These are phyloP conservation scores for Arthrocladium fulminans DNA, from an alignment of 2,329 filamentous ascomycete species.

Conservation along the genomic window DNA sequence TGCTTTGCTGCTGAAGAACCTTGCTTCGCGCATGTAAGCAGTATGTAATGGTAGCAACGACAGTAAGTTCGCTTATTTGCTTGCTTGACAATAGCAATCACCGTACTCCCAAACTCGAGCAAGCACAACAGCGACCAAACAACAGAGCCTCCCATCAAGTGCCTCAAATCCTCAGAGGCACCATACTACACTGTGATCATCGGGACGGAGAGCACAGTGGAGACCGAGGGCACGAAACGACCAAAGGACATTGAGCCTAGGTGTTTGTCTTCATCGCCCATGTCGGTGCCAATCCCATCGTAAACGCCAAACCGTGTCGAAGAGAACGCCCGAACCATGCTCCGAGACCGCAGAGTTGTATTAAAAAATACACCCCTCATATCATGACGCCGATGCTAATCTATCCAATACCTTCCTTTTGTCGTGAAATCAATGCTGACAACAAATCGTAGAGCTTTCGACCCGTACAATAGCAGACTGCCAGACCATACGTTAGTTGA, in stretches of 20 bases:
- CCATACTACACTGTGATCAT: too few species aligned
- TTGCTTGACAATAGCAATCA: not conserved
- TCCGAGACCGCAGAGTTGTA: constrained; percentile 6
- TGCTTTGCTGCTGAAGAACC: not conserved
- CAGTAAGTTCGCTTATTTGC: not conserved
- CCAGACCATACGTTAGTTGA: not conserved
- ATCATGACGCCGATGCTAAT: constrained; percentile 7
- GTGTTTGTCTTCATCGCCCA: not conserved
- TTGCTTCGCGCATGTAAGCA: not conserved
- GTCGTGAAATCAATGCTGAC: constrained; percentile 3
- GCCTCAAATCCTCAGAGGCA: not conserved
- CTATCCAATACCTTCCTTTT: constrained; percentile 8
- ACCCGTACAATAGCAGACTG: not conserved
- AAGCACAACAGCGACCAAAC: not conserved
- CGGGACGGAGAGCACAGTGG: not conserved
- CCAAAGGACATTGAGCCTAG: not conserved
- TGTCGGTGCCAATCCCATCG: not conserved
- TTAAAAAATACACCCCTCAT: constrained; percentile 2
- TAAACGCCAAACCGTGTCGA: not conserved
- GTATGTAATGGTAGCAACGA: not conserved
- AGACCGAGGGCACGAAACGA: not conserved
- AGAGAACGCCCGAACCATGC: constrained; percentile 4
- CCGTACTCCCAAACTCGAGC: not conserved
- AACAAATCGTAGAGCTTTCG: not conserved
- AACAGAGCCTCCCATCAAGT: not conserved